Base-by-base conservation (phyloP, 2,329 filamentous ascomycete genomes). In the Fusarium papillatum region DNA sequence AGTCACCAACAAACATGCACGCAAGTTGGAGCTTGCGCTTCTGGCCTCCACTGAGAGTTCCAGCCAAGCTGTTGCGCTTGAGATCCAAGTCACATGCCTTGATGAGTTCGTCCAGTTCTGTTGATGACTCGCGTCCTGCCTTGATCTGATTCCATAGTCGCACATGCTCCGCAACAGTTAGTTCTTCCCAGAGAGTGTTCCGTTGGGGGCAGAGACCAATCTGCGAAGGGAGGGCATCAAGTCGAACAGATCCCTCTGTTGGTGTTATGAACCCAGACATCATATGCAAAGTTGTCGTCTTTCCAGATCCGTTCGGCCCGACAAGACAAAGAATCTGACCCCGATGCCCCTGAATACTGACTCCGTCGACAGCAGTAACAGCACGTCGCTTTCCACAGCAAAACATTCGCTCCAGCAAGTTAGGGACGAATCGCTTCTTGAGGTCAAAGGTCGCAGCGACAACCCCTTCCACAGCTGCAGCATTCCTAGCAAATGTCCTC, bases 1-100 rank as follows among this genome's bases (percentile, higher is more conserved):
- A 91, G 13, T 91, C 91, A 53, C 92, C 93, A 1, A 91, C 92
- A 76, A 94, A 91, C 92, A 94, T 94, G 86, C 93, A 93, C 0
- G 91, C 92, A 9, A 94, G 84, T 80, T 94, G 92, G 6, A 94
- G 86, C 79, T 94, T 94, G 36, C 93, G 86, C 83, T 94, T 94
- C 80, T 94, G 92, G 3, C 93, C 93, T 29, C 93, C 93, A 55
- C 91, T 93, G 14, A 94, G 84, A 2, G 90, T 91, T 70, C 86
- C 86, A 0, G 91, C 87, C 59, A 83, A 83, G 17, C 90, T 88
- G 34, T 88, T 85, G 13, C 87, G 81, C 82, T 94, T 94, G 57
- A 87, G 85, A 2, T 85, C 84, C 16, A 94, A 84, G 79, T 93
- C 92, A 78, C 92, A 94, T 13, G 87, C 87, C 7, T 81, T 82